Evolutionary conservation across 192 early-diverging fungal species (phyloP).

Genomic region (Podila epicladia): DNA sequence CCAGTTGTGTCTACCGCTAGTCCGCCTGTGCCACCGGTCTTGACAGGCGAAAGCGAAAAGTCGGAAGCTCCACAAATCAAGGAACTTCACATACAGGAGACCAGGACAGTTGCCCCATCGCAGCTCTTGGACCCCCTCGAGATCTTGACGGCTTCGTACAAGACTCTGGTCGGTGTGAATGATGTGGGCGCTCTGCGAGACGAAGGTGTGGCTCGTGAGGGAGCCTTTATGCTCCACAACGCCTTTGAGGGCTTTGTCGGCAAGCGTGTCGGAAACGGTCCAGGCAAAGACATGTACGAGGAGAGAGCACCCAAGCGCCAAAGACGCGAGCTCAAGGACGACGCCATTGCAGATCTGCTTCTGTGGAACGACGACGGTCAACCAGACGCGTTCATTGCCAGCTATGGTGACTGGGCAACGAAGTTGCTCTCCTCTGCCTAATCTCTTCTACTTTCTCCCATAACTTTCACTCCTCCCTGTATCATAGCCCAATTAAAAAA

Average conservation of each 20-base stretch:
- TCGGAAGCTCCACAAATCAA: conserved; percentile 22
- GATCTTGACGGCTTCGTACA: conserved; percentile 24
- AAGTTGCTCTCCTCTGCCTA: not conserved
- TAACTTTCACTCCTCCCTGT: no score
- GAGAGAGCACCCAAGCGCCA: conserved; percentile 6
- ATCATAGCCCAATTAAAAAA: no score
- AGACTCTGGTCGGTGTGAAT: conserved; percentile 16
- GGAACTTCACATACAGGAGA: conserved; percentile 30
- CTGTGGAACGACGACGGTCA: conserved; percentile 20
- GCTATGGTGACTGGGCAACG: conserved; percentile 28
- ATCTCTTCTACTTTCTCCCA: no score
- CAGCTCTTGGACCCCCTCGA: conserved; percentile 33
- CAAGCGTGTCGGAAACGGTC: conserved; percentile 36
- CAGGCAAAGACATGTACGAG: conserved; percentile 37
- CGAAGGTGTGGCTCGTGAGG: conserved; percentile 6
- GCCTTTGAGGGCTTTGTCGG: conserved; percentile 50
- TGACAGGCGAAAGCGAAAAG: not conserved
- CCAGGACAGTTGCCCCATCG: not conserved
- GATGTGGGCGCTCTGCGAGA: not conserved
- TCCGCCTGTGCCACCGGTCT: not conserved
- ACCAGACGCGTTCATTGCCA: conserved; percentile 32
- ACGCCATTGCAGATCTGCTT: conserved; percentile 7
- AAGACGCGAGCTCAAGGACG: conserved; percentile 12
- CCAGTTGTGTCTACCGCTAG: not conserved
- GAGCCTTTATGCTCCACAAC: conserved; percentile 23